These are phyloP conservation scores for Erodium maritimum DNA, from an alignment of 345 rosid genomes.

Conservation along the genomic window DNA sequence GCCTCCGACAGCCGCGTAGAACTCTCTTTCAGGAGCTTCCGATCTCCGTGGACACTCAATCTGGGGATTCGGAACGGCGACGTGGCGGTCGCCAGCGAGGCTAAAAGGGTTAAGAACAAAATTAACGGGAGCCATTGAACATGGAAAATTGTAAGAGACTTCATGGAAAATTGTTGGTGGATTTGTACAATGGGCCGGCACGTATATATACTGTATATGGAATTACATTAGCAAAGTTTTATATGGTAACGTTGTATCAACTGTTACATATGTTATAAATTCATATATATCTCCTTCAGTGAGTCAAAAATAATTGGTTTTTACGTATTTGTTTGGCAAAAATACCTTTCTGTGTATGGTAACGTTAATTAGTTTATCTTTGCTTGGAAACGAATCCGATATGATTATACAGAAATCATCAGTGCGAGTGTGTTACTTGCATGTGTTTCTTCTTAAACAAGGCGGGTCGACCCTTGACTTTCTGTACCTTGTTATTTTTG, in stretches of 20 bases:
- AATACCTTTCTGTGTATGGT: background rate
- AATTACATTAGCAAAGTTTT: too few relatives aligned
- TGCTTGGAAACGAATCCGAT: too few relatives aligned
- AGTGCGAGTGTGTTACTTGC: too few relatives aligned
- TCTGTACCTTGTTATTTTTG: too few relatives aligned
- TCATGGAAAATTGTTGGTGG: background rate
- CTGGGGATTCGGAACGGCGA: slow-evolving; percentile 11
- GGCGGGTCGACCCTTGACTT: background rate
- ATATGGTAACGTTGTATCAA: too few relatives aligned
- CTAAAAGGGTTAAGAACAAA: background rate
- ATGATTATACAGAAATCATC: background rate
- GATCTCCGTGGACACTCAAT: slow-evolving; percentile 9
- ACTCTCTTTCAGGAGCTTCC: background rate
- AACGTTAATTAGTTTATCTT: background rate
- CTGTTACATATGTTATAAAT: too few relatives aligned
- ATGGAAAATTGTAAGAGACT: background rate
- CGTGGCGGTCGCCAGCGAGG: background rate
- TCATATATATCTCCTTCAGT: background rate
- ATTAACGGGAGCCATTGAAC: background rate
- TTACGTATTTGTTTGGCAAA: background rate
- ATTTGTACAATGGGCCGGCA: too few relatives aligned
- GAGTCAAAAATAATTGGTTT: background rate
- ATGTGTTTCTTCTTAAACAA: background rate
- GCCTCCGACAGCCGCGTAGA: background rate
- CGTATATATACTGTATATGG: too few relatives aligned